These are phyloP conservation scores for Lecanosticta acicola DNA, from an alignment of 2,329 filamentous ascomycete species.

Conservation along the genomic window DNA sequence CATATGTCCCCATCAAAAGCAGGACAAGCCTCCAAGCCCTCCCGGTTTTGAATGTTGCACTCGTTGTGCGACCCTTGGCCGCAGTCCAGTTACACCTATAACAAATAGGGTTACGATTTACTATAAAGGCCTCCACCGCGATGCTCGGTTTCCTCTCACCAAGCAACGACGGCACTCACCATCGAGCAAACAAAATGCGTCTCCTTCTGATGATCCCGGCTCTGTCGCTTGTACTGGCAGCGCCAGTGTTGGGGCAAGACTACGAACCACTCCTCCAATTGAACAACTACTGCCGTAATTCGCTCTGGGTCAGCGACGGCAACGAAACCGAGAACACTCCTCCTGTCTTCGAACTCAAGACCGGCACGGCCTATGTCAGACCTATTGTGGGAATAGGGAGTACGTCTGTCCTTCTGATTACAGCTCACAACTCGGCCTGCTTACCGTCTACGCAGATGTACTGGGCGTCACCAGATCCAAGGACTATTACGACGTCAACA, in stretches of 20 bases:
- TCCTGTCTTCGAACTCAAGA: constrained; percentile 11
- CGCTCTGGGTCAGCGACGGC: constrained; percentile 25
- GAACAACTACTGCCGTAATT: constrained; percentile 25
- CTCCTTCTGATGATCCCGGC: constrained; percentile 13
- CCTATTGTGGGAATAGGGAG: constrained; percentile 25
- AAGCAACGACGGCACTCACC: background rate
- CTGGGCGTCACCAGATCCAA: constrained; percentile 26
- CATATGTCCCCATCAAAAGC: background rate
- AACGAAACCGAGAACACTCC: constrained; percentile 18
- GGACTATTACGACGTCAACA: constrained; percentile 22
- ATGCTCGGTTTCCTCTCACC: background rate
- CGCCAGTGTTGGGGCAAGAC: too few species aligned
- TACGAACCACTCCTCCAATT: constrained; percentile 17
- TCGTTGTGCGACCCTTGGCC: background rate
- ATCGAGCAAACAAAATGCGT: constrained; percentile 20
- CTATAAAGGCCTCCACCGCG: background rate
- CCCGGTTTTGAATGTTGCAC: background rate
- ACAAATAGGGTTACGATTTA: background rate
- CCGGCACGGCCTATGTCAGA: constrained; percentile 18
- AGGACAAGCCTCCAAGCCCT: background rate
- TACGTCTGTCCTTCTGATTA: constrained; percentile 4
- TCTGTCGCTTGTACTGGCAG: too few species aligned
- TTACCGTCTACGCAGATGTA: constrained; percentile 16
- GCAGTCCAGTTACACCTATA: background rate
- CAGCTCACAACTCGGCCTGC: too few species aligned